Evolutionary conservation across 768 basidiomycete genomes (phyloP), one percentile per base, ranked within the genome.

Genomic region (Suillus spraguei): DNA sequence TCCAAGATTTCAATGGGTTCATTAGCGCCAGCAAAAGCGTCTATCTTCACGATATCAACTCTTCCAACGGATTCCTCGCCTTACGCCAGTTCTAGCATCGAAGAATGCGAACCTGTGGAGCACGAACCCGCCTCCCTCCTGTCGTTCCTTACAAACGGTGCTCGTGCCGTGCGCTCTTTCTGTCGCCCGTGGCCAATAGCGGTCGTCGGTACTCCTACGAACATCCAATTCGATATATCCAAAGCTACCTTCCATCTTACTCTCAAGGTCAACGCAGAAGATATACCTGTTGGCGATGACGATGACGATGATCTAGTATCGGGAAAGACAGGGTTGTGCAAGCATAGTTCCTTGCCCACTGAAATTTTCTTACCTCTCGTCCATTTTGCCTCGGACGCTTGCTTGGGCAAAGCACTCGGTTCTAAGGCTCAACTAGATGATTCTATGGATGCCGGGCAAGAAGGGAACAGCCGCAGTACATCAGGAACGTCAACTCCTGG

Each of bases 361-460:
- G 97, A 97, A 81, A 88, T 99, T 24, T 99, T 85, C 73, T 74
- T 99, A 1, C 97, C 97, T 5, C 81, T 94, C 56, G 88, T 97
- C 22, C 97, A 99, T 73, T 99, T 88, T 72, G 92, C 90, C 4
- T 81, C 82, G 64, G 76, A 79, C 24, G 63, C 22, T 53, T 71
- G 71, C 42, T 71, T 76, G 36, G 67, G 72, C 24, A 67, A 69
- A 41, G 64, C 74, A 0, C 38, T 66, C 4, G 67, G 41, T 4
- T 42, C 22, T 0, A 50, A 47, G 3, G 14, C 14, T 3, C 17
- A 24, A 17, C 66, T 58, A 0, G 62, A 65, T 14, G 62, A 49
- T n/a, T 36, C 4, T 7, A 28, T 58, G 17, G 39, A 58, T 17
- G 1, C 28, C 28, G 56, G 10, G 39, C 56, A 58, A 28, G 38